These are phyloP conservation scores for Leishmania major DNA, from an alignment of 208 protist genomes.

Conservation along the genomic window DNA sequence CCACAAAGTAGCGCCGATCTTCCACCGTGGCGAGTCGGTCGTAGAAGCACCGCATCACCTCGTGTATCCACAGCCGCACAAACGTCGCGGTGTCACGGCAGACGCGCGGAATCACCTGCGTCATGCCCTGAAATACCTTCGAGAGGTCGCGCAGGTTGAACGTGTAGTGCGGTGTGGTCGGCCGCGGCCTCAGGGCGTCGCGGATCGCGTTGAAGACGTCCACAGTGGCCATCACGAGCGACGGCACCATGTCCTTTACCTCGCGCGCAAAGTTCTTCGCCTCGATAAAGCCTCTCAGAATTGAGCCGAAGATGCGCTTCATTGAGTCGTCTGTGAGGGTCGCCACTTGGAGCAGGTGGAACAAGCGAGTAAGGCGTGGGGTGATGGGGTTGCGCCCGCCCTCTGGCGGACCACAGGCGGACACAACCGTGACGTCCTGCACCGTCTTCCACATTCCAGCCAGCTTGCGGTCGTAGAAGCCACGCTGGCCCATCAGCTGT, in stretches of 20 bases:
- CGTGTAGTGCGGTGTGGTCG: conserved; percentile 98
- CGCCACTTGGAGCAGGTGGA: conserved; percentile 95
- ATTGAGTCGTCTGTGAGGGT: conserved; percentile 94
- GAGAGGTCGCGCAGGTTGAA: conserved; percentile 98
- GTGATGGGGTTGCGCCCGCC: conserved; percentile 96
- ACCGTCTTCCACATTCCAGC: conserved; percentile 96
- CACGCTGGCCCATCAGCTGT: conserved; percentile 96
- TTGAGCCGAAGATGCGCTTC: conserved; percentile 94
- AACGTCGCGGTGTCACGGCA: conserved; percentile 67
- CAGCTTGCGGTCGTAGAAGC: conserved; percentile 97
- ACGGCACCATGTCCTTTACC: conserved; percentile 62
- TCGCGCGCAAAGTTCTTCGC: conserved; percentile 85
- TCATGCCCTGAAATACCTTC: conserved; percentile 96
- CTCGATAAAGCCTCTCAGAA: conserved; percentile 93
- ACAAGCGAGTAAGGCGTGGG: conserved; percentile 93
- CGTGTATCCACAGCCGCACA: conserved; percentile 95
- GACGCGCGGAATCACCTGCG: conserved; percentile 90
- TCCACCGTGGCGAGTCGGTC: conserved; percentile 96
- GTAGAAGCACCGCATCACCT: conserved; percentile 96
- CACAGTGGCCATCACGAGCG: conserved; percentile 87
- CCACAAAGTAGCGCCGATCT: conserved; percentile 93
- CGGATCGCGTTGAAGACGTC: conserved; percentile 94
- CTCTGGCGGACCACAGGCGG: conserved; percentile 95
- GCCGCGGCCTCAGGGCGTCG: conserved; percentile 94
- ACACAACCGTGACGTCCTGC: conserved; percentile 94